Base-by-base conservation (phyloP, 1,139 yeast genomes). In the Yamadazyma oceani region DNA sequence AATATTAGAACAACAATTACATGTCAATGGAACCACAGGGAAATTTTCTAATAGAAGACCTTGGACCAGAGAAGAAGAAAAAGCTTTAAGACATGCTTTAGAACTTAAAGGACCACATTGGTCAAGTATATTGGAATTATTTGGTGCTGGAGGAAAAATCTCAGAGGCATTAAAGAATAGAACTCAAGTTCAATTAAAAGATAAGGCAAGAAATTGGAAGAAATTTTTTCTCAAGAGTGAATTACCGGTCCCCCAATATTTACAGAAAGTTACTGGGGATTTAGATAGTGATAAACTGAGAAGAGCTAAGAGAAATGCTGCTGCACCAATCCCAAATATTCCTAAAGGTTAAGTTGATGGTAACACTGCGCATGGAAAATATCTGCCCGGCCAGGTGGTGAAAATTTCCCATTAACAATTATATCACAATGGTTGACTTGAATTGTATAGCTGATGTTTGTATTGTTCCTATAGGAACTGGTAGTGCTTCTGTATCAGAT, bases 141-240 rank as follows among this genome's bases (percentile, higher is more conserved):
- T 85, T 57, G 98, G 98, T 0, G 85, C 95, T 7, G 97, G 97
- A 7, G 98, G 98, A 4, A 76, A 83, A 33, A 74, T 85, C 17
- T 81, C 84, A 19, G 97, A 92, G 58, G 80, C 82, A 2, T 70
- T 92, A 49, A 90, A 87, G 58, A 86, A 88, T 54, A 72, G 97
- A 54, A 82, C 85, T 10, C 95, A 89, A 55, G 89, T 90, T 10
- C 97, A 90, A 58, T 71, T 92, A 41, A 92, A 92, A 57, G 98
- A 92, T 57, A 92, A 92, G 56, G 97, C 97, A 0, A 75, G 97
- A 48, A 92, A 92, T 55, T 85, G 96, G 87, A 92, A 90, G 58
- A 77, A 87, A 74, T 83, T 84, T 46, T 88, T 84, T 57, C 64
- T 89, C 42, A 85, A 88, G 54, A 74, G 79, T 41, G 82, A 81